Evolutionary conservation across 345 rosid genomes (phyloP).

Genomic region (Citrus australasica): DNA sequence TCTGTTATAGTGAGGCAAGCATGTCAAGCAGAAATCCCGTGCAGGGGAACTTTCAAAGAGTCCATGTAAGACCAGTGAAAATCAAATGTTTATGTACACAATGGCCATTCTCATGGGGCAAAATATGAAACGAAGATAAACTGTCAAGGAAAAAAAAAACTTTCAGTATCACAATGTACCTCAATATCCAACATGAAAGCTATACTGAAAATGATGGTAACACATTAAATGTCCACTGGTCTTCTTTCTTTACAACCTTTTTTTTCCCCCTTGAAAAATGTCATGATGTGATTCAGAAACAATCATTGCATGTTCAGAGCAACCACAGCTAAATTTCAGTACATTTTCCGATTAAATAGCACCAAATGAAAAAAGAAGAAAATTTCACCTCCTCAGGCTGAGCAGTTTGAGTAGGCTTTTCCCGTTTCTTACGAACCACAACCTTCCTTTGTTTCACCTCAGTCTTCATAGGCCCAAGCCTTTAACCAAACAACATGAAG

Average conservation of each 20-base stretch:
- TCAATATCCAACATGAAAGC: neutral
- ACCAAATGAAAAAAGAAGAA: neutral
- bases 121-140: neutral
- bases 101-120: neutral
- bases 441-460: constrained; percentile 67
- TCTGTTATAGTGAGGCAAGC: neutral
- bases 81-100: neutral
- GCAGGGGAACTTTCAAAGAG: neutral
- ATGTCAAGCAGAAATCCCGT: neutral
- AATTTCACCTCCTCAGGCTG: constrained; percentile 72
- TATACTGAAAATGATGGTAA: neutral
- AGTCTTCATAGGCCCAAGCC: constrained; percentile 92
- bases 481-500: constrained; percentile 26
- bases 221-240: neutral
- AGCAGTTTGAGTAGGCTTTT: constrained; percentile 50
- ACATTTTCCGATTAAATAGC: neutral
- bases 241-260: neutral
- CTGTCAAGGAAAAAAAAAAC: neutral
- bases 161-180: neutral
- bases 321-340: neutral
- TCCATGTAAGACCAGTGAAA: neutral
- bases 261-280: neutral
- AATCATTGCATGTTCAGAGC: neutral
- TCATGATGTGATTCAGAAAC: neutral
- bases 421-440: constrained; percentile 38